Evolutionary conservation across 805 yeast species (phyloP), one percentile per base, ranked within the genome.

Genomic region (Metschnikowia borealis): DNA sequence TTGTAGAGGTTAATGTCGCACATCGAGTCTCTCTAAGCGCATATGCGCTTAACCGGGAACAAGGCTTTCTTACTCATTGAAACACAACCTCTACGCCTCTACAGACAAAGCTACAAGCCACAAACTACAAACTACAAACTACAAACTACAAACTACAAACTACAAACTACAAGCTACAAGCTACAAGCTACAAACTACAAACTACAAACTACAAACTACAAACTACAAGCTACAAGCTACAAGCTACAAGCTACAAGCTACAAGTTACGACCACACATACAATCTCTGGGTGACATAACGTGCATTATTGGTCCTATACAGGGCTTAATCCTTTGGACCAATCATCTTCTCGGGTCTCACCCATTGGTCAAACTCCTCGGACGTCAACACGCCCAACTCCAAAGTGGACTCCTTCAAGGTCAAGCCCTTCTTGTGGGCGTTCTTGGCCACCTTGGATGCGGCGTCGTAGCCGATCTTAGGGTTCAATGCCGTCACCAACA

Each of bases 391-490:
- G 54, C 89, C 89, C 63, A 94, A 83, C 75, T 94, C 96, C 62
- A 94, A 77, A 54, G 97, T 97, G 56, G 96, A 84, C 73, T 90
- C 87, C 77, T 94, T 94, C 74, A 94, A 82, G 42, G 99, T 94
- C 63, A 92, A 79, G 26, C 97, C 97, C 80, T 94, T 90, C 78
- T 91, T 87, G 83, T 94, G 98, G 45, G 99, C 99, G 69, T 94
- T 89, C 81, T 94, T 94, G 61, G 99, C 99, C 48, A 90, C 92
- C 83, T 92, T 91, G 52, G 97, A 89, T 52, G 99, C 98, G 62
- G 84, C 81, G 68, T 94, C 99, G 77, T 94, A 94, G 65, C 99
- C 99, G 63, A 94, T 94, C 84, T 92, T 90, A 64, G 99, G 97
- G 83, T 94, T 94, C 68, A 94, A 82, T 23, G 99, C 97, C 51